Percentiles rank a stretch among this genome's conserved stretches.
These are phyloP conservation scores for Thelephora aurantiotincta DNA, from an alignment of 768 basidiomycete species.

Conservation along the genomic window DNA sequence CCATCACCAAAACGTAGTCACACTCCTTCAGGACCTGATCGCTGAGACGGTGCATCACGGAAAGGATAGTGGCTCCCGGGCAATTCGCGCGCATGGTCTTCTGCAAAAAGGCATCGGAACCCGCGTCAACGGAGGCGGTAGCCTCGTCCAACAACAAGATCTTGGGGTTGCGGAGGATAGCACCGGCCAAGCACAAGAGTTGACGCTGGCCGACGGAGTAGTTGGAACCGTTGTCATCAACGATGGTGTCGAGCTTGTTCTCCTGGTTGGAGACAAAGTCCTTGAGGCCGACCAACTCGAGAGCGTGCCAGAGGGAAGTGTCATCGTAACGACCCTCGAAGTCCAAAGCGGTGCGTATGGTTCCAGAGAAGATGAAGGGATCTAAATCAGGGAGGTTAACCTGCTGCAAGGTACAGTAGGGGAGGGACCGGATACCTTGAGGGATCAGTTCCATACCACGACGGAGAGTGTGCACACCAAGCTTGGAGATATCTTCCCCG, in stretches of 20 bases:
- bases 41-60: conserved; percentile 18
- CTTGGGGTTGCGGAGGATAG: conserved; percentile 17
- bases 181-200: conserved; percentile 13
- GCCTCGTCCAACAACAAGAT: conserved; percentile 19
- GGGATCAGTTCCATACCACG: conserved; percentile 18
- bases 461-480: conserved; percentile 19
- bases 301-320: conserved; percentile 9
- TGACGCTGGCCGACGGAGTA: conserved; percentile 4
- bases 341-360: conserved; percentile 16
- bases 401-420: not conserved
- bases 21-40: conserved; percentile 16
- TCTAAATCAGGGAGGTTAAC: conserved; percentile 7
- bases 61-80: conserved; percentile 16
- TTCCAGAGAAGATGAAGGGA: conserved; percentile 20
- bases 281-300: conserved; percentile 10
- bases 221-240: conserved; percentile 3
- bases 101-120: conserved; percentile 6
- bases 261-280: not conserved
- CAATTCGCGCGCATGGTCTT: conserved; percentile 18
- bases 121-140: conserved; percentile 6
- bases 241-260: conserved; percentile 2
- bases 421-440: conserved; percentile 10
- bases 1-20: conserved; percentile 16
- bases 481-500: conserved; percentile 10
- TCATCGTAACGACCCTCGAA: conserved; percentile 13